Percentiles rank a stretch among this genome's conserved stretches.
These are phyloP conservation scores for Smittium culicis DNA, from an alignment of 371 early-diverging fungal genomes.

Conservation along the genomic window DNA sequence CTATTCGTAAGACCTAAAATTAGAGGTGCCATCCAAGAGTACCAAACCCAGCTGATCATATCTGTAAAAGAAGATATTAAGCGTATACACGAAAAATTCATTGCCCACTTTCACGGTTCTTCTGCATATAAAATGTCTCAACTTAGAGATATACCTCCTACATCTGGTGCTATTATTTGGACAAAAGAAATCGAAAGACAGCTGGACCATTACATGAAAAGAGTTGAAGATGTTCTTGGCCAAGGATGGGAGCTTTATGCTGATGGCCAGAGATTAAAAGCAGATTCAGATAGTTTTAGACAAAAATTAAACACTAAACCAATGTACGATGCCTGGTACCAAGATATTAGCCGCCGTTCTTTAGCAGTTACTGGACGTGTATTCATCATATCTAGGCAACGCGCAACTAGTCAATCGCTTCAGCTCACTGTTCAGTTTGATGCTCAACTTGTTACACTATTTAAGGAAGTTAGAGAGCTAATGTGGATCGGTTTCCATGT, in stretches of 20 bases:
- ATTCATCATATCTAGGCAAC: constrained; percentile 75
- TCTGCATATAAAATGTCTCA: constrained; percentile 80
- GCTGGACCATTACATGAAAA: constrained; percentile 85
- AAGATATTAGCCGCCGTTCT: constrained; percentile 72
- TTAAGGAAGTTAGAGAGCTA: constrained; percentile 94
- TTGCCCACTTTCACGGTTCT: constrained; percentile 75
- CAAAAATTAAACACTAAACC: constrained; percentile 79
- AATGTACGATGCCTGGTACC: constrained; percentile 85
- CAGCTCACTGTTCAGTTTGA: constrained; percentile 89
- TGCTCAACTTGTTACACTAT: constrained; percentile 80
- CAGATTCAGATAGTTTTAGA: constrained; percentile 79
- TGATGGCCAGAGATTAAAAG: constrained; percentile 86
- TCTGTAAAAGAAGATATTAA: constrained; percentile 94
- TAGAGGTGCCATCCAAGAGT: constrained; percentile 97
- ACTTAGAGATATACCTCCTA: constrained; percentile 83
- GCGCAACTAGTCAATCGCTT: constrained; percentile 60
- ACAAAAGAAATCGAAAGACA: constrained; percentile 96
- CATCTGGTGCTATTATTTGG: constrained; percentile 94
- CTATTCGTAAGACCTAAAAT: constrained; percentile 97
- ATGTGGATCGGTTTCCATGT: constrained; percentile 84
- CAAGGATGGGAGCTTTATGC: constrained; percentile 94
- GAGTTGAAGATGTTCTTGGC: constrained; percentile 95
- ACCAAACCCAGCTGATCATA: constrained; percentile 92
- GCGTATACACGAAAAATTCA: constrained; percentile 90
- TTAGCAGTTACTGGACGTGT: constrained; percentile 79